Percentiles rank a stretch among this genome's conserved stretches.
Conservation (phyloP, 2,329 filamentous ascomycete species). For the Clonostachys chloroleuca region DNA sequence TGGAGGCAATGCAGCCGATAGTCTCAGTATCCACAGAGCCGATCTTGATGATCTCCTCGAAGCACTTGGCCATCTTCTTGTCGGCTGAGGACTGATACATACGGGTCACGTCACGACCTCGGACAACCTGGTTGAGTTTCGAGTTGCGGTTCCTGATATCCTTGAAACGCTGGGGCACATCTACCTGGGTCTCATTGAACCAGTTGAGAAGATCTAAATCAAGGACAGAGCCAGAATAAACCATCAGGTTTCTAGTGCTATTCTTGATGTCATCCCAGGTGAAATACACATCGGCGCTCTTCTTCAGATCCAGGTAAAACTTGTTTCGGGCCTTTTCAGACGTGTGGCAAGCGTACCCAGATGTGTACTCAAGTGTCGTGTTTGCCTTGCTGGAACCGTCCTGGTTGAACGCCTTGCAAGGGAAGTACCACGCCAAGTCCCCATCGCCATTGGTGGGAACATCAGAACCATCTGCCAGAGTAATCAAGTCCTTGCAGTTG, state of each 20-base stretch:
- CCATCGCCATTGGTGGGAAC: constrained; percentile 71
- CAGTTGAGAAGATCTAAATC: constrained; percentile 85
- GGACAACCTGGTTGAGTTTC: constrained; percentile 56
- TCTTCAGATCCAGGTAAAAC: constrained; percentile 67
- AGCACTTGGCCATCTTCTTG: constrained; percentile 79
- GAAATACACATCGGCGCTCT: constrained; percentile 86
- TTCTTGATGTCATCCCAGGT: constrained; percentile 95
- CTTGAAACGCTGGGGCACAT: constrained; percentile 72
- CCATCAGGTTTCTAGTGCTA: constrained; percentile 79
- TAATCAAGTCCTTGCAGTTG: constrained; percentile 89
- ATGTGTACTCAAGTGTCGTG: constrained; percentile 67
- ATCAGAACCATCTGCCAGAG: constrained; percentile 62
- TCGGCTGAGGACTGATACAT: constrained; percentile 75
- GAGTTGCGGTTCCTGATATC: constrained; percentile 67
- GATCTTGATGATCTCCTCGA: constrained; percentile 92
- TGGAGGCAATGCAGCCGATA: constrained; percentile 94
- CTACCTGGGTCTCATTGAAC: constrained; percentile 82
- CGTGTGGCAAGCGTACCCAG: constrained; percentile 88
- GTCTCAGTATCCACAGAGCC: constrained; percentile 94
- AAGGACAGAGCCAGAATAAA: constrained; percentile 91
- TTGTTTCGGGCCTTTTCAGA: constrained; percentile 59
- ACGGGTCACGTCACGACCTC: constrained; percentile 84
- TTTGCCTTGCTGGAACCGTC: constrained; percentile 83
- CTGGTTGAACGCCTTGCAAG: constrained; percentile 86
- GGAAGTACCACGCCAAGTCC: constrained; percentile 93